Conservation (phyloP, 2,329 filamentous ascomycete genomes). For the Clonostachys sp. region DNA sequence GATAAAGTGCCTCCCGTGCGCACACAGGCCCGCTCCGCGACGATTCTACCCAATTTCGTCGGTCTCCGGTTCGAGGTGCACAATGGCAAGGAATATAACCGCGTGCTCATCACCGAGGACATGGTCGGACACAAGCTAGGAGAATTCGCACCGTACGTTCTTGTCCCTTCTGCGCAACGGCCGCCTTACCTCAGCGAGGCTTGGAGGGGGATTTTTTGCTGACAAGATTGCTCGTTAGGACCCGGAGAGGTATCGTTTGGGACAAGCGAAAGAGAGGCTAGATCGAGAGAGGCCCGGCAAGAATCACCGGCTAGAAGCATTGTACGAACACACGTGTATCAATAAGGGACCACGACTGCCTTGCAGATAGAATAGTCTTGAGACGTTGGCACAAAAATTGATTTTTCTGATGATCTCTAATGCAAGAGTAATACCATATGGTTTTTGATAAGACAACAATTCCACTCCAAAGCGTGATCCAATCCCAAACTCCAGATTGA, state of each 20-base stretch:
- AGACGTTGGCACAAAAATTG: too few relatives aligned
- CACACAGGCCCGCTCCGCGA: conserved; percentile 83
- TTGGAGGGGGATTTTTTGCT: neutral
- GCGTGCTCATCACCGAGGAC: conserved; percentile 82
- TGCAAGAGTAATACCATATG: too few relatives aligned
- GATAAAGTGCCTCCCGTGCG: conserved; percentile 68
- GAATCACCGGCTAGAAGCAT: neutral
- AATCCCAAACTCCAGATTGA: conserved; percentile 11
- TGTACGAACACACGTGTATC: conserved; percentile 1
- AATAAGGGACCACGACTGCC: neutral
- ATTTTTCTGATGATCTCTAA: too few relatives aligned
- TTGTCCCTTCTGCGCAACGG: too few relatives aligned
- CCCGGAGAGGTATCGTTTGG: conserved; percentile 55
- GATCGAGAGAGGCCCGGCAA: neutral
- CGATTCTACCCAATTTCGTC: conserved; percentile 89
- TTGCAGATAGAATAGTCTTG: too few relatives aligned
- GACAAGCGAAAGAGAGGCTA: conserved; percentile 14
- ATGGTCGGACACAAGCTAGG: conserved; percentile 96
- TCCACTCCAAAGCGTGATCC: neutral
- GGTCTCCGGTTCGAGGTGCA: conserved; percentile 86
- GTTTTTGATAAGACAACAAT: too few relatives aligned
- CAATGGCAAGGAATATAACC: conserved; percentile 84
- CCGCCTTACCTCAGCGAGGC: neutral
- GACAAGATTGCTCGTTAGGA: conserved; percentile 28
- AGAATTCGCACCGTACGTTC: conserved; percentile 80